These are phyloP conservation scores for Elaeagnus macrophylla DNA, from an alignment of 306 rosid species.

Conservation along the genomic window DNA sequence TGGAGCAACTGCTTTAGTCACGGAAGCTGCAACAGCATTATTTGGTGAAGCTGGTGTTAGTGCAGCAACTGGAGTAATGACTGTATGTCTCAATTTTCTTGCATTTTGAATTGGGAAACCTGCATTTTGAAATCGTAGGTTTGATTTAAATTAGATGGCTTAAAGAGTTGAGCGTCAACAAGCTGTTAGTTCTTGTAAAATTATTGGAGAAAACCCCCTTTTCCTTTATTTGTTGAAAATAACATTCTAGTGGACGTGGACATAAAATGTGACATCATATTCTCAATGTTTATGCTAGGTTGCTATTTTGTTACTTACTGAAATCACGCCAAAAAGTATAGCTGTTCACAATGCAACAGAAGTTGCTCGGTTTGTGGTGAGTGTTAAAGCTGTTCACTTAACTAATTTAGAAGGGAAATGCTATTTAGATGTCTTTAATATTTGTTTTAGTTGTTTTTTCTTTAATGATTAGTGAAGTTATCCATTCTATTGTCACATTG, in stretches of 20 bases:
- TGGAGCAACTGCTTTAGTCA: slow-evolving; percentile 93
- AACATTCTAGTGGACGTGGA: background rate
- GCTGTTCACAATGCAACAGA: slow-evolving; percentile 97
- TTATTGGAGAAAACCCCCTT: background rate
- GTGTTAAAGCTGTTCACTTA: slow-evolving; percentile 16
- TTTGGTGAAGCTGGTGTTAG: slow-evolving; percentile 98
- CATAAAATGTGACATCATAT: background rate
- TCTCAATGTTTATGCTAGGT: slow-evolving; percentile 46
- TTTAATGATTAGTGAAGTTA: slow-evolving; percentile 7
- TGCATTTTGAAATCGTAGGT: slow-evolving; percentile 1
- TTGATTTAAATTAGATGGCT: slow-evolving; percentile 5
- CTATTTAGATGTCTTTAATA: slow-evolving; percentile 12
- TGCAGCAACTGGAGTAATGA: slow-evolving; percentile 99
- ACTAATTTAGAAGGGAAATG: background rate
- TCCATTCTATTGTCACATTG: slow-evolving; percentile 12
- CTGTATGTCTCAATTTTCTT: slow-evolving; percentile 50
- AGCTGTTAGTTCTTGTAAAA: background rate
- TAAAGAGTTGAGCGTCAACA: background rate
- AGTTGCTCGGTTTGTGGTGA: slow-evolving; percentile 95
- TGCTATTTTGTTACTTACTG: slow-evolving; percentile 93
- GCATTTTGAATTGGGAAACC: slow-evolving; percentile 11
- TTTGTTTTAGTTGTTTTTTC: slow-evolving; percentile 6
- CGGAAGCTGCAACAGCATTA: slow-evolving; percentile 86
- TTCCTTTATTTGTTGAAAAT: slow-evolving; percentile 1
- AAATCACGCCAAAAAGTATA: slow-evolving; percentile 94